Conservation (phyloP, 441 rosid species). For the Aleurites moluccanus region DNA sequence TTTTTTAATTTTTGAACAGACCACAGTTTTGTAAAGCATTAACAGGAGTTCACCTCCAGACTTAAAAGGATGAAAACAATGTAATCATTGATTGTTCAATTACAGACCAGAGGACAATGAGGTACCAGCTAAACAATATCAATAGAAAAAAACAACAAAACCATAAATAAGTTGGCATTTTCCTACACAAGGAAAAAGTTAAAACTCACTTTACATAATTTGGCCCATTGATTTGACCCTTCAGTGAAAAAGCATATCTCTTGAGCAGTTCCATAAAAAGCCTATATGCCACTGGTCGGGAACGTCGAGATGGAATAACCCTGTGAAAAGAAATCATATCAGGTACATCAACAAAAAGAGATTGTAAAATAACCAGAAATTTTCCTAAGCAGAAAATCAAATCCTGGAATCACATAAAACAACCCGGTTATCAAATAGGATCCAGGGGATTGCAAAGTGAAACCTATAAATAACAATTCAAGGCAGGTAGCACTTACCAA, state of each 20-base stretch:
- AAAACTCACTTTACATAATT: slow-evolving; percentile 36
- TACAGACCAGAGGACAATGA: neutral
- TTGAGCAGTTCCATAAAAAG: slow-evolving; percentile 87
- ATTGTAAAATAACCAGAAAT: neutral
- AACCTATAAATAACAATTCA: neutral
- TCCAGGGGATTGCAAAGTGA: neutral
- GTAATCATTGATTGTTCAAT: slow-evolving; percentile 3
- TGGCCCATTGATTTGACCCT: slow-evolving; percentile 47
- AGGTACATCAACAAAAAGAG: slow-evolving; percentile 9
- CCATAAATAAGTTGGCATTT: neutral
- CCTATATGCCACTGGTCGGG: slow-evolving; percentile 82
- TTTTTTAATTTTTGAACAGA: neutral
- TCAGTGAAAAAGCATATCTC: slow-evolving; percentile 68
- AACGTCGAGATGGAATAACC: slow-evolving; percentile 68
- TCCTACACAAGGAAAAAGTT: neutral
- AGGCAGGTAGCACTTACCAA: neutral
- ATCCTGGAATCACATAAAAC: neutral
- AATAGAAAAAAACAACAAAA: neutral
- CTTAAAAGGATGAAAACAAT: neutral
- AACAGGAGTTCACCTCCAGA: neutral
- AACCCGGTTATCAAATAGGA: slow-evolving; percentile 3
- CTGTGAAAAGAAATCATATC: slow-evolving; percentile 39
- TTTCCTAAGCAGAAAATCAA: neutral
- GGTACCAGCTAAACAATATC: neutral
- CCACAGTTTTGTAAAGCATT: slow-evolving; percentile 6